Evolutionary conservation across 2,329 filamentous ascomycete species (phyloP), one percentile per base, ranked within the genome.

Genomic region (Nemania sp.): DNA sequence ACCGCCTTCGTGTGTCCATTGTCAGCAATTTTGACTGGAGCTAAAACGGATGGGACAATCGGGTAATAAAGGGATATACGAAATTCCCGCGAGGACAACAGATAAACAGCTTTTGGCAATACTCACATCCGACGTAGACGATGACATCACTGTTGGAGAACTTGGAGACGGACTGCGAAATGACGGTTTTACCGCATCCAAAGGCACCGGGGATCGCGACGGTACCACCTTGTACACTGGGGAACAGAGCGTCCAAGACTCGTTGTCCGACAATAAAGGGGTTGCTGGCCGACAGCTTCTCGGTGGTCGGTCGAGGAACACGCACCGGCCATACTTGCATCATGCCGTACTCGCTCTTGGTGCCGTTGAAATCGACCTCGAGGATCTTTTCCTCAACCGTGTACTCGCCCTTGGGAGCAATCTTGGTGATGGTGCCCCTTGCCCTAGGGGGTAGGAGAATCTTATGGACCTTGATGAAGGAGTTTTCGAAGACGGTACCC

Each of bases 91-190:
- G 15, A 9, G 4, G 29, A 57, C 2, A 46, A 18, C 9, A 11
- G 11, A 52, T 25, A 43, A 43, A 17, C 15, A 3, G 2, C 5
- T 43, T 18, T 32, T 25, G 10, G n/a, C 40, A 50, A 12, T 25
- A 63, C 60, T 60, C 78, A 74, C 84, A 89, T 62, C 95, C 95
- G 62, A 99, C 95, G 76, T 99, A 99, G 70, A 99, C 91, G 69
- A 99, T 99, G 73, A 98, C 91, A 76, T 99, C 95, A 77, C 90
- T 95, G 87, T 99, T 99, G 74, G 95, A 99, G 83, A 99, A 99
- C 81, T 99, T 99, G 78, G 95, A 99, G 66, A 99, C 90, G 63
- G 92, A 96, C 81, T 99, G 95, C 73, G 89, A 93, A 79, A 99
- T 99, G 81, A 99, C 95, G 72, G 95, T 99, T 88, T 99, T 99